Evolutionary conservation across 345 rosid genomes (phyloP).

Genomic region (Geranium rotundifolium): DNA sequence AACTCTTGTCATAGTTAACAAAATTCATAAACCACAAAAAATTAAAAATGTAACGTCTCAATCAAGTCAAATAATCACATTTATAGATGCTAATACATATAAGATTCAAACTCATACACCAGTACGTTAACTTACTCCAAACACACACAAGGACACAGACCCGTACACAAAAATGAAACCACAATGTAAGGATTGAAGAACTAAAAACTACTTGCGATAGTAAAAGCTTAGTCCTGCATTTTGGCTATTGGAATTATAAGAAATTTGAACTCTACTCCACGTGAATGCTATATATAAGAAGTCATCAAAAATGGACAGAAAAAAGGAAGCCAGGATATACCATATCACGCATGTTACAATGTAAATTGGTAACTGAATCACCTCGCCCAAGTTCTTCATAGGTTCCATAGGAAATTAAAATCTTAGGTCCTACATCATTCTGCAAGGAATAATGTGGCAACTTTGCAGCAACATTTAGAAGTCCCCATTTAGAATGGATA

Average conservation of each 20-base stretch:
- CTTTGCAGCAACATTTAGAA: constrained; percentile 91
- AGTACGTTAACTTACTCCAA: too few species aligned
- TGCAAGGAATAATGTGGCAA: constrained; percentile 92
- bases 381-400: constrained; percentile 41
- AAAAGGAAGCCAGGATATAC: constrained; percentile 21
- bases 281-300: too few species aligned
- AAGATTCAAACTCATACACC: too few species aligned
- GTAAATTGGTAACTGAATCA: constrained; percentile 62
- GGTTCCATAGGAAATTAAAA: constrained; percentile 65
- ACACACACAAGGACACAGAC: too few species aligned
- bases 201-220: neutral
- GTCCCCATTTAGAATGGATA: constrained; percentile 85
- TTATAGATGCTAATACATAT: too few species aligned
- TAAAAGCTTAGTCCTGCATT: neutral
- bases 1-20: neutral
- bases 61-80: too few species aligned
- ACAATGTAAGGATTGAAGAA: neutral
- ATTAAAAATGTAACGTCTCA: too few species aligned
- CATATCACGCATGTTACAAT: constrained; percentile 70
- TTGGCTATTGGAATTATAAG: neutral
- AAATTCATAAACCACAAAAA: neutral
- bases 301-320: neutral
- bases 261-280: neutral
- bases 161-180: too few species aligned
- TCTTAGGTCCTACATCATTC: constrained; percentile 89